Base-by-base conservation (phyloP, 768 basidiomycete species). In the Leccinellum luteum region DNA sequence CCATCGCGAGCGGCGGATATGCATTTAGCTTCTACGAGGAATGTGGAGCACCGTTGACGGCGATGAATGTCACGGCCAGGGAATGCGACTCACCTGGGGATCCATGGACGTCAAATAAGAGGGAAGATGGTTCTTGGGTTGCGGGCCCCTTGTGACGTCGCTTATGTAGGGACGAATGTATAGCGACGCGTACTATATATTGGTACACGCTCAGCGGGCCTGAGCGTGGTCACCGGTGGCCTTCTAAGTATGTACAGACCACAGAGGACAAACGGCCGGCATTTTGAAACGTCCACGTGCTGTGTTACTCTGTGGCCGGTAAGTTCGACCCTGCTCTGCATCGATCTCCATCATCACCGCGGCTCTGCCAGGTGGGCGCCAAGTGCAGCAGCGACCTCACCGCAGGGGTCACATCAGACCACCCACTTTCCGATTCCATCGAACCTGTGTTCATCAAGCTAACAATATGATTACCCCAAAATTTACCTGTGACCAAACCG, bases 401-500 rank as follows among this genome's bases (percentile, higher is more conserved):
- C 19, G 32, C 28, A 8, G 28, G n/a, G 32, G 52, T 7, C 52
- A 17, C 34, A 48, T 53, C 19, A 34, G 27, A 44, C 9, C n/a
- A 27, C 9, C n/a, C 41, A 48, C 45, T 45, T 32, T 38, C 23
- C 28, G 13, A 48, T 38, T 28, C 41, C 32, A 47, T 9, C 28
- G 9, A 21, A 3, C 34, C 10, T 17, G 35, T 38, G 35, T 38
- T 60, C 41, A 52, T 38, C n/a, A 21, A 43, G 13, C 10, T 50
- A 55, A 23, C 52, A 51, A 23, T 52, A 51, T 91, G 89, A 87
- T 91, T 65, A 91, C 90, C 15, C 89, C 89, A 45, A 80, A 77
- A 49, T 91, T 91, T 70, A 83, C 79, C 53, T 90, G 89, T 64
- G 78, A 76, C 49, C 89, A 91, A 67, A 84, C 82, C 19, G 73